Percentiles rank a stretch among this genome's conserved stretches.
Evolutionary conservation across 1,139 yeast genomes (phyloP).

Genomic region (Saccharomycopsis hybrid): DNA sequence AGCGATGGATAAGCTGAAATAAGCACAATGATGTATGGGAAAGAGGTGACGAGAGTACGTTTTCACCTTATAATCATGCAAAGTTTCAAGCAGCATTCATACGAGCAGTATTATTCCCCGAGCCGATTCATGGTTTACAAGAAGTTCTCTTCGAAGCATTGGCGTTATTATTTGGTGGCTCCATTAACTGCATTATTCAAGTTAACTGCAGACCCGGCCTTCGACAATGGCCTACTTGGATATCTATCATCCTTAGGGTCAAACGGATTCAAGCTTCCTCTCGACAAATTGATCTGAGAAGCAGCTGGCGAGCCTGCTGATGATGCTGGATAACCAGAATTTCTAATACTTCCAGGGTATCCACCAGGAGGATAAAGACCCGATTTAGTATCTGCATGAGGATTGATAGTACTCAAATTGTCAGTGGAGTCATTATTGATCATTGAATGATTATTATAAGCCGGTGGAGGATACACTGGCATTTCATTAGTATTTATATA

Average conservation of each 20-base stretch:
- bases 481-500: conserved; percentile 17
- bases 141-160: too few species aligned
- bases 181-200: not conserved
- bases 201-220: not conserved
- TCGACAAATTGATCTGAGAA: conserved; percentile 3
- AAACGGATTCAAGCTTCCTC: conserved; percentile 14
- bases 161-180: too few species aligned
- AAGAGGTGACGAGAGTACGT: too few species aligned
- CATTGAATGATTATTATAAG: conserved; percentile 15
- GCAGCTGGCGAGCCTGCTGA: not conserved
- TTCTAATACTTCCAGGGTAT: not conserved
- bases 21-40: too few species aligned
- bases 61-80: too few species aligned
- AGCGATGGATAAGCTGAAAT: too few species aligned
- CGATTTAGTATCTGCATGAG: not conserved
- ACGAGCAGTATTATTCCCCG: too few species aligned
- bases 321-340: too few species aligned
- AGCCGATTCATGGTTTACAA: too few species aligned
- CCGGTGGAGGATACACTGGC: conserved; percentile 20
- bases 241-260: conserved; percentile 8
- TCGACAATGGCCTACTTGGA: conserved; percentile 2
- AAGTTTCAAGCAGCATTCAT: too few species aligned
- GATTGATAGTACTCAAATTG: not conserved
- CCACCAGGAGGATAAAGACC: conserved; percentile 1
- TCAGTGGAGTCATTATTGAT: conserved; percentile 19